A percentile compares a stretch with the other conserved stretches of the same genome.
These are phyloP conservation scores for Wickerhamomyces subpelliculosus DNA, from an alignment of 805 yeast species.

Conservation along the genomic window DNA sequence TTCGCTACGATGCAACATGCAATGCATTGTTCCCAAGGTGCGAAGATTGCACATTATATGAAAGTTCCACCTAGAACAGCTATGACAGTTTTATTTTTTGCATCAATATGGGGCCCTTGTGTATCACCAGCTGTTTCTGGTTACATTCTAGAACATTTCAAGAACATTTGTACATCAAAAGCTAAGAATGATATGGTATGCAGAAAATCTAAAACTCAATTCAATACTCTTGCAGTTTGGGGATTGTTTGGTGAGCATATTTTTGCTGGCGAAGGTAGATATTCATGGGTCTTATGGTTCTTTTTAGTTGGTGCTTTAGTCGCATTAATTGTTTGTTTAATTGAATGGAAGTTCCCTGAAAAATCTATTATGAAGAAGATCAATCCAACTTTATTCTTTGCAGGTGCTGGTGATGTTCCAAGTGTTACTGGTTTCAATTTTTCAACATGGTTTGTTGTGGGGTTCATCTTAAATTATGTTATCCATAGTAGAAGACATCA, in stretches of 20 bases:
- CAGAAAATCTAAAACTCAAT: slow-evolving; percentile 38
- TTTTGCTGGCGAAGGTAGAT: not conserved
- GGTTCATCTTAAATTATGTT: not conserved
- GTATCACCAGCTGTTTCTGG: slow-evolving; percentile 34
- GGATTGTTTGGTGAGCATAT: not conserved
- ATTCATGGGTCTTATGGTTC: not conserved
- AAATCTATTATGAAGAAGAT: slow-evolving; percentile 32
- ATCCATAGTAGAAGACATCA: not conserved
- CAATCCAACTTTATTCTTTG: slow-evolving; percentile 60
- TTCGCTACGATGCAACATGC: slow-evolving; percentile 51
- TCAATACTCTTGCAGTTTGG: slow-evolving; percentile 18
- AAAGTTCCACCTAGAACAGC: slow-evolving; percentile 56
- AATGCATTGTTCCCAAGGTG: slow-evolving; percentile 42
- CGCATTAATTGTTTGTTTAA: slow-evolving; percentile 33
- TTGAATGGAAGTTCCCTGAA: slow-evolving; percentile 30
- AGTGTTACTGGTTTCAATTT: slow-evolving; percentile 30
- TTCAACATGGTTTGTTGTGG: not conserved
- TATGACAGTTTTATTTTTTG: slow-evolving; percentile 42
- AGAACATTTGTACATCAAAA: slow-evolving; percentile 33
- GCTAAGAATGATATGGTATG: slow-evolving; percentile 43
- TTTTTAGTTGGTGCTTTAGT: slow-evolving; percentile 8
- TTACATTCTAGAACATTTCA: slow-evolving; percentile 32
- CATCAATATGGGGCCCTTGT: slow-evolving; percentile 37
- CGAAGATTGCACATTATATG: slow-evolving; percentile 59
- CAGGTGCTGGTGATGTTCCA: slow-evolving; percentile 48